Conservation (phyloP, 805 yeast genomes). For the Henningerozyma blattae region DNA sequence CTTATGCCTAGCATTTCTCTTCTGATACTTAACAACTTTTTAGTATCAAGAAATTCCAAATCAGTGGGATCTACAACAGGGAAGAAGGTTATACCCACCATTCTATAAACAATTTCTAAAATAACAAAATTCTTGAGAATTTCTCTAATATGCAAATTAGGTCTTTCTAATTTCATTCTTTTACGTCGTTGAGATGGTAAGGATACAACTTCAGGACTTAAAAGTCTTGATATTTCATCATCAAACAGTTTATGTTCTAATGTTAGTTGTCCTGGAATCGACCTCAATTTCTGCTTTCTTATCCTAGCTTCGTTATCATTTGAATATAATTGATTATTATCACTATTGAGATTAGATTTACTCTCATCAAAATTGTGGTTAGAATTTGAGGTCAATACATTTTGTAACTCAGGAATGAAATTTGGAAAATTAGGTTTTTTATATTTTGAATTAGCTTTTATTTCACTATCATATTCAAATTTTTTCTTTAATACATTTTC, state of each 20-base stretch:
- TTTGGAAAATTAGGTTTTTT: too few relatives aligned
- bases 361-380: too few relatives aligned
- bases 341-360: too few relatives aligned
- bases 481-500: too few relatives aligned
- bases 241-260: constrained; percentile 19
- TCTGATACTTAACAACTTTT: constrained; percentile 5
- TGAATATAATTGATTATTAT: too few relatives aligned
- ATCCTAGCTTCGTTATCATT: background rate
- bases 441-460: too few relatives aligned
- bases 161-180: background rate
- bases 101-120: constrained; percentile 25
- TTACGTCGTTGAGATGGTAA: constrained; percentile 20
- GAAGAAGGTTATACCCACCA: constrained; percentile 30
- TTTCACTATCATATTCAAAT: too few relatives aligned
- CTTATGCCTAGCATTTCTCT: constrained; percentile 27
- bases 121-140: constrained; percentile 11
- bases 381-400: too few relatives aligned
- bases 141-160: background rate
- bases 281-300: too few relatives aligned
- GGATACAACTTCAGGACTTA: constrained; percentile 14
- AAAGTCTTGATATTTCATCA: constrained; percentile 10
- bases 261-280: constrained; percentile 6
- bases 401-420: too few relatives aligned
- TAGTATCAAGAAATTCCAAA: constrained; percentile 6
- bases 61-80: constrained; percentile 29